Base-by-base conservation (phyloP, 257 asterid genomes). In the Solanum piurae region DNA sequence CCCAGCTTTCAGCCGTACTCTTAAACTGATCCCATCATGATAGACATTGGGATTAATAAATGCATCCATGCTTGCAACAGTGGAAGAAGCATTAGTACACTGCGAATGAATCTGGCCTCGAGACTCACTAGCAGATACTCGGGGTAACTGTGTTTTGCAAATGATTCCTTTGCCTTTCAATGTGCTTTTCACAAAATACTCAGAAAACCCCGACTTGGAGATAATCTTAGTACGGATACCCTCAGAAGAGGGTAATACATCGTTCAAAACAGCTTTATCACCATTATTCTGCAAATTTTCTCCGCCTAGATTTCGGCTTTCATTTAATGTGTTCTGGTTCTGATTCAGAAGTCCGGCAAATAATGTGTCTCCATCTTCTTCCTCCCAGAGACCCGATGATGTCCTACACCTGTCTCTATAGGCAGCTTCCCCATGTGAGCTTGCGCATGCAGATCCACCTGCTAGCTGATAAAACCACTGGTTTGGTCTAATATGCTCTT, bases 131-230 rank as follows among this genome's bases (percentile, higher is more conserved):
- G 87, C 90, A 88, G 93, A 87, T 86, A 87, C 92, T 91, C 91
- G 90, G 80, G 87, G 83, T 62, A 90, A 83, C 31, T 89, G 93
- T 31, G 93, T 87, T 93, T 90, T 95, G 88, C 90, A 94, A 86
- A 95, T 86, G 69, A 91, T 90, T 83, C 98, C 98, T 92, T 95
- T 97, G 87, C 97, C 98, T 88, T 92, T 91, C 87, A 97, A 89
- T 49, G 98, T 90, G 92, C 89, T 95, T 87, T 94, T 97, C 77
- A 95, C 83, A 90, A 94, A 94, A 91, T 93, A 95, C 88, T 95
- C 96, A 13, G 98, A 93, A 89, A 92, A 92, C 68, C 99, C 99
- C 75, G 97, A 93, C 83, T 93, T 97, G 8, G 98, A 95, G 46
- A 95, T 82, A 23, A 95, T 93, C 91, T 95, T 97, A 79, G 98